Base-by-base conservation (phyloP, 225 moss, liverwort and hornwort species). In the Thuidium tamariscinum region DNA sequence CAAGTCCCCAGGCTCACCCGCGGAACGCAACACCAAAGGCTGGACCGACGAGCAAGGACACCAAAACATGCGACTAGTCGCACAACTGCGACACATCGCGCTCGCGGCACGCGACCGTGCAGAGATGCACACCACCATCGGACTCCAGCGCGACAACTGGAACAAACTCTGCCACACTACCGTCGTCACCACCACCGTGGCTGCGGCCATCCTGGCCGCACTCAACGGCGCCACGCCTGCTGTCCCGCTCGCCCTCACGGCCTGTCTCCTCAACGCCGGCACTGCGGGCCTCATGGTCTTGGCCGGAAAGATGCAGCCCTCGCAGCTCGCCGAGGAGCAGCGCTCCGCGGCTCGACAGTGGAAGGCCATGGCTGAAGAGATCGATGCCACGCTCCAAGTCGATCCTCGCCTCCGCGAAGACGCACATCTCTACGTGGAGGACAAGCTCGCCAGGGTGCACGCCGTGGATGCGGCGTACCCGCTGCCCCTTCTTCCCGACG, bases 261-360 rank as follows among this genome's bases (percentile, higher is more conserved):
- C 95, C 21, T 76, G 60, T 39, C 34, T 89, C 48, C 87, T 95
- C 79, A 91, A 94, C 78, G 78, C 74, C 21, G 92, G 86, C 12
- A 87, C 90, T 15, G 84, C 81, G 7, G 88, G 79, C 12, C 75
- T 95, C 79, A 95, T 94, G 95, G 64, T 65, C 34, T 36, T 93
- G 49, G 90, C 93, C 59, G 94, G 92, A 49, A 76, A 51, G 30
- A 25, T 87, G 51, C 95, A 94, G 57, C 95, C 95, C 14, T 93
- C 93, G 18, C 92, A 93, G 84, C 91, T 95, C 9, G 95, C 93
- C 16, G 94, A 95, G 87, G 90, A 96, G 90, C 95, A 94, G 70
- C 92, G 93, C 63, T 92, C 88, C 39, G 95, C 95, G 2, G 92
- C 95, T 48, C 90, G 93, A 11, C 93, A 91, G 84, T 93, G 89